Percentiles rank a stretch among this genome's conserved stretches.
These are phyloP conservation scores for Globisporangium rhizosaccharum DNA, from an alignment of 352 stramenopile species.

Conservation along the genomic window DNA sequence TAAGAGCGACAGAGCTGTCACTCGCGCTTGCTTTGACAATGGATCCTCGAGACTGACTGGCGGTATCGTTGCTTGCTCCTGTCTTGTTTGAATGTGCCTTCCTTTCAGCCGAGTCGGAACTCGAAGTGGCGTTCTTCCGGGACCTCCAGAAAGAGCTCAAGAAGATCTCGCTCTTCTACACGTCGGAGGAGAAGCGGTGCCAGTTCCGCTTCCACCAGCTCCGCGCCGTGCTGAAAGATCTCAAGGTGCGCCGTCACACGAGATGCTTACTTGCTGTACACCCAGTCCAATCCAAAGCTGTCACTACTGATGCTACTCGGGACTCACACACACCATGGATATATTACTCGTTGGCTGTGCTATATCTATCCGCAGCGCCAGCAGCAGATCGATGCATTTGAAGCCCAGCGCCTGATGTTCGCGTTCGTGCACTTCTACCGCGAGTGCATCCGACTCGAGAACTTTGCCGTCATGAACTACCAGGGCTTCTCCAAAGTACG, in stretches of 20 bases:
- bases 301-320: too few relatives aligned
- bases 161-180: constrained; percentile 79
- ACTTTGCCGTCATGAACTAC: constrained; percentile 84
- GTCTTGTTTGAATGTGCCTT: not conserved
- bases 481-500: constrained; percentile 80
- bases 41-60: not conserved
- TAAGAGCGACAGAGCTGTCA: too few relatives aligned
- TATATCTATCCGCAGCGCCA: constrained; percentile 22
- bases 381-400: constrained; percentile 35
- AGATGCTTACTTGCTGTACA: not conserved
- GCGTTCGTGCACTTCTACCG: constrained; percentile 81
- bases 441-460: constrained; percentile 75
- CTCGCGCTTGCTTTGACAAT: not conserved
- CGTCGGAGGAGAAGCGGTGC: constrained; percentile 68
- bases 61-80: not conserved
- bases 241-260: constrained; percentile 32
- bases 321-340: not conserved
- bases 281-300: too few relatives aligned
- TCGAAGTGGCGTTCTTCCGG: constrained; percentile 78
- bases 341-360: not conserved
- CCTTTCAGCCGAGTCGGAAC: constrained; percentile 44
- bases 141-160: constrained; percentile 69
- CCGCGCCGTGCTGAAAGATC: constrained; percentile 55
- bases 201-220: constrained; percentile 68
- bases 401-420: constrained; percentile 74